Conservation (phyloP, 768 basidiomycete genomes). For the Mycena leptocephala region DNA sequence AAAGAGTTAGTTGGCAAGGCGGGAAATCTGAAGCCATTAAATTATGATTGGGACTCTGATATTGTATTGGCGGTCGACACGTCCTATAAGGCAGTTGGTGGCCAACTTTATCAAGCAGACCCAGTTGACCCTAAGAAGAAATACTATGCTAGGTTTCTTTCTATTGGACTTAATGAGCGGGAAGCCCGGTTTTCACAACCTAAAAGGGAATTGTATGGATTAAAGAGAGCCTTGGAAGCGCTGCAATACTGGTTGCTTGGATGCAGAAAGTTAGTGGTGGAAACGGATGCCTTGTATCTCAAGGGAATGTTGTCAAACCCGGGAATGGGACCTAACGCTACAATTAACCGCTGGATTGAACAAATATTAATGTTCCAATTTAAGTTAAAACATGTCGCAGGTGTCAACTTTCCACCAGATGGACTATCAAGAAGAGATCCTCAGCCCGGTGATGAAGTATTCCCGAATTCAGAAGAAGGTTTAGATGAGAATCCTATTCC, state of each 20-base stretch:
- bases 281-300: slow-evolving; percentile 53
- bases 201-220: slow-evolving; percentile 57
- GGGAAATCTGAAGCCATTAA: background rate
- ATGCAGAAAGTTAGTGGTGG: slow-evolving; percentile 47
- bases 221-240: slow-evolving; percentile 43
- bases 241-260: slow-evolving; percentile 40
- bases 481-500: background rate
- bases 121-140: background rate
- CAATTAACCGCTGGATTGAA: slow-evolving; percentile 56
- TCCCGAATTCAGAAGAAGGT: background rate
- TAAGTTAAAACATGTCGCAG: slow-evolving; percentile 46
- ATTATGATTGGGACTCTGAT: background rate
- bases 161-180: slow-evolving; percentile 52
- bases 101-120: background rate
- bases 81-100: background rate
- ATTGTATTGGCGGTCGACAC: background rate
- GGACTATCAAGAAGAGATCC: slow-evolving; percentile 45
- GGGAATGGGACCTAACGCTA: slow-evolving; percentile 50
- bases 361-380: slow-evolving; percentile 54
- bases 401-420: slow-evolving; percentile 45
- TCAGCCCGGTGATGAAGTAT: slow-evolving; percentile 33
- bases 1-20: background rate
- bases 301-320: slow-evolving; percentile 54
- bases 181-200: slow-evolving; percentile 54
- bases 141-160: slow-evolving; percentile 25